phyloP scores from a whole-genome alignment of 1,139 yeast species.

The Hemisphaericaspora xylofermentans region DNA sequence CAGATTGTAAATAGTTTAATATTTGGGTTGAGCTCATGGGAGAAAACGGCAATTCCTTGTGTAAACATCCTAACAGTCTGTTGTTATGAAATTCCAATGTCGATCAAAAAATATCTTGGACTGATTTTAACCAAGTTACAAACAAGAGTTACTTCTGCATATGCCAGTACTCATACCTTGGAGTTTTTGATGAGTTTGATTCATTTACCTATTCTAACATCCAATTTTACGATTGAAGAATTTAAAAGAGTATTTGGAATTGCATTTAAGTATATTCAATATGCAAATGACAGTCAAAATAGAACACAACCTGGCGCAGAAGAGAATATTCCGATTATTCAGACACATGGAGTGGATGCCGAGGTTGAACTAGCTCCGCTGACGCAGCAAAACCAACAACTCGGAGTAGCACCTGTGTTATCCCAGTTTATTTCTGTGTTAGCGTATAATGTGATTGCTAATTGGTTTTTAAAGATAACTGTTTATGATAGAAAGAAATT shows the following conservation, averaged over 20 bases:
- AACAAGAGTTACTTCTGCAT: conserved; percentile 67
- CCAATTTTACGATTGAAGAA: conserved; percentile 75
- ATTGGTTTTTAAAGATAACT: conserved; percentile 71
- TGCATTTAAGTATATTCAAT: conserved; percentile 76
- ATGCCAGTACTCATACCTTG: conserved; percentile 70
- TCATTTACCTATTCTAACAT: conserved; percentile 63
- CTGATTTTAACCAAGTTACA: conserved; percentile 69
- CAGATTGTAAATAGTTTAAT: conserved; percentile 64
- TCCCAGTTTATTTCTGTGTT: conserved; percentile 61
- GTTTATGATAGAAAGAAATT: conserved; percentile 57
- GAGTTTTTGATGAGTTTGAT: conserved; percentile 72
- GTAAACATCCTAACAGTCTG: conserved; percentile 74
- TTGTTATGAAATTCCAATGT: conserved; percentile 76
- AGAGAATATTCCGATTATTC: conserved; percentile 13
- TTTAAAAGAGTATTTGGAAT: conserved; percentile 79
- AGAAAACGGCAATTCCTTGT: conserved; percentile 74
- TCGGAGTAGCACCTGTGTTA: conserved; percentile 40
- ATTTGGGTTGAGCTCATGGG: conserved; percentile 71
- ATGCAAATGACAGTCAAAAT: conserved; percentile 53
- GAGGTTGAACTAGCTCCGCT: conserved; percentile 47
- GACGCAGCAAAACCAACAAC: conserved; percentile 36
- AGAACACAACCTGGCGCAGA: conserved; percentile 12
- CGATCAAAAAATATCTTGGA: conserved; percentile 67
- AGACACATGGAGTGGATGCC: conserved; percentile 45
- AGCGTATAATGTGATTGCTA: conserved; percentile 67